Conservation (phyloP, 2,329 filamentous ascomycete species). For the Lojkania enalia region DNA sequence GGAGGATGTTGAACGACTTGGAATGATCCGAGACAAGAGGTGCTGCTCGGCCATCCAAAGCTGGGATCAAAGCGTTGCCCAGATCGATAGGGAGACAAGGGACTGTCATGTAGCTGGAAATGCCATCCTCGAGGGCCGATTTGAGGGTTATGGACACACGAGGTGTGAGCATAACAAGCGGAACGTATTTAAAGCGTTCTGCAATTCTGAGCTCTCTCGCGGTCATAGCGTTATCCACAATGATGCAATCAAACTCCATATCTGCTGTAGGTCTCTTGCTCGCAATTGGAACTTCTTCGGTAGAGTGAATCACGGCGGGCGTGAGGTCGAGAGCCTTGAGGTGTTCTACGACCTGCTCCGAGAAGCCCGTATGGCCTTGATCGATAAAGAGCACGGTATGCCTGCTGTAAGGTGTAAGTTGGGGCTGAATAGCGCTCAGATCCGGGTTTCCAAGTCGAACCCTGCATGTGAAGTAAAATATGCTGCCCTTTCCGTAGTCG, state of each 20-base stretch:
- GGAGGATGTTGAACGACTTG: slow-evolving; percentile 90
- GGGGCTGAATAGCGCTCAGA: slow-evolving; percentile 75
- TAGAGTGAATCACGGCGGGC: slow-evolving; percentile 83
- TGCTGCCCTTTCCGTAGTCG: slow-evolving; percentile 85
- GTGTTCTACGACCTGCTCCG: slow-evolving; percentile 76
- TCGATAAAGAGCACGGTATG: slow-evolving; percentile 95
- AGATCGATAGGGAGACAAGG: slow-evolving; percentile 93
- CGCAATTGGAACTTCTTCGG: slow-evolving; percentile 64
- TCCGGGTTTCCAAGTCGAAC: slow-evolving; percentile 84
- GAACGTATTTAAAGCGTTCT: slow-evolving; percentile 97
- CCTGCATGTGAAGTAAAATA: slow-evolving; percentile 94
- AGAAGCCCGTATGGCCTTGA: slow-evolving; percentile 79
- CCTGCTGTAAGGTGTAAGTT: slow-evolving; percentile 86
- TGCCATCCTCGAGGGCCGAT: slow-evolving; percentile 89
- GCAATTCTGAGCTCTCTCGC: slow-evolving; percentile 82
- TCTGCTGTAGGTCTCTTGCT: slow-evolving; percentile 40
- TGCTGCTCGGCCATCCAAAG: slow-evolving; percentile 88
- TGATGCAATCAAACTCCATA: slow-evolving; percentile 87
- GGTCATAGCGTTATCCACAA: slow-evolving; percentile 91
- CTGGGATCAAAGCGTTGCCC: slow-evolving; percentile 94
- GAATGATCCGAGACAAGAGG: slow-evolving; percentile 91
- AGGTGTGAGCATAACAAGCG: slow-evolving; percentile 88
- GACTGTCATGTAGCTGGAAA: slow-evolving; percentile 99
- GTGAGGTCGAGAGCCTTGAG: slow-evolving; percentile 77
- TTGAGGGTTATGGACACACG: slow-evolving; percentile 90